Base-by-base conservation (phyloP, 345 rosid species). In the Eucalyptus sp. region DNA sequence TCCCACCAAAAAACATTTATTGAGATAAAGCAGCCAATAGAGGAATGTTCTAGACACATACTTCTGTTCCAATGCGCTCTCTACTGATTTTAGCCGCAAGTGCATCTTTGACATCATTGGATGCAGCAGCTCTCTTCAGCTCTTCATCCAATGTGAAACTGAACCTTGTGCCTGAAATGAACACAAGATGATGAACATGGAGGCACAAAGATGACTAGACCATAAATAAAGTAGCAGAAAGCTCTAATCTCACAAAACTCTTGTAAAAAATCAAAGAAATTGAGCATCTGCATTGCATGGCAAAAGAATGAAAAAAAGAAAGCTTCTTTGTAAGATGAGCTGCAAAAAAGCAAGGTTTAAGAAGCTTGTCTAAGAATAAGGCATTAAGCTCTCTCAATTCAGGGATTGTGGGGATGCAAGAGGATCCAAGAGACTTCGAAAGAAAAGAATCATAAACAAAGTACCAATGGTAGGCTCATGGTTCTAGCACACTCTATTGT, bases 31-130 rank as follows among this genome's bases (percentile, higher is more conserved):
- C 83, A 86, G 85, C 62, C 25, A 64, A 86, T 16, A 13, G 44
- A 84, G 48, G 56, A 89, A 64, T 24, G 88, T 87, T 86, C 9
- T 86, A 85, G 15, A 13, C 79, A 93, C 94, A 89, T 94, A 97
- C 98, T 93, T 97, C 99, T 89, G 92, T 93, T 87, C 99, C 99
- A 8, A 97, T 90, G 86, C 99, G 99, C 93, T 97, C 99, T 94
- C 94, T 96, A 92, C 99, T 96, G 86, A 97, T 91, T 93, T 96
- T 97, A 87, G 94, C 95, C 58, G 94, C 95, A 92, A 97, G 99
- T 90, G 99, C 97, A 80, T 91, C 89, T 93, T 92, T 96, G 88
- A 96, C 99, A 66, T 97, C 97, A 79, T 96, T 95, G 85, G 92
- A 90, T 54, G 96, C 93, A 86, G 97, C 99, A 90, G 98, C 97